phyloP scores from a whole-genome alignment of 805 yeast species.

The Saccharomycopsis sp. region DNA sequence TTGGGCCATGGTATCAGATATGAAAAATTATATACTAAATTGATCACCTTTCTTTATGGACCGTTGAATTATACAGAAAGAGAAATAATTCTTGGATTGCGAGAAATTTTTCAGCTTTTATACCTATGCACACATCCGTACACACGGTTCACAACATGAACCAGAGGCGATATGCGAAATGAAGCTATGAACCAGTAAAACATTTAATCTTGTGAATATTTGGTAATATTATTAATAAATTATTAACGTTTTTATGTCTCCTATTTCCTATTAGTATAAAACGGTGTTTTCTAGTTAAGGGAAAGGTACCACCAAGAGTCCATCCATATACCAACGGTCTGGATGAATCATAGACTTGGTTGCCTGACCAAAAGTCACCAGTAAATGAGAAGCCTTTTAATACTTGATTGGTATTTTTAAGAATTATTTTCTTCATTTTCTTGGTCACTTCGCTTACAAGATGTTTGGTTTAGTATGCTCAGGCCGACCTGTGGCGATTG shows the following conservation, averaged over 20 bases:
- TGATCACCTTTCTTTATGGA: conserved; percentile 11
- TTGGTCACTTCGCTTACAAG: background rate
- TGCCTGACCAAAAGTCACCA: too few relatives aligned
- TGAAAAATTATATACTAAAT: conserved; percentile 21
- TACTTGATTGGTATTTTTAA: background rate
- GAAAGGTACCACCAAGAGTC: too few relatives aligned
- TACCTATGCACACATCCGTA: conserved; percentile 1
- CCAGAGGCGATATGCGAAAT: background rate
- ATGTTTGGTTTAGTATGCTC: conserved; percentile 78
- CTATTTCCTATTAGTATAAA: too few relatives aligned
- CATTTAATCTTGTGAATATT: too few relatives aligned
- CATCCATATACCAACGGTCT: too few relatives aligned
- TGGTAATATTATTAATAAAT: too few relatives aligned
- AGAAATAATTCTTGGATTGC: too few relatives aligned
- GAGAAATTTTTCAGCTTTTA: background rate
- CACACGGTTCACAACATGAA: background rate
- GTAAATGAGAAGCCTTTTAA: too few relatives aligned
- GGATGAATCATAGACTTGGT: too few relatives aligned
- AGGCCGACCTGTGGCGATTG: conserved; percentile 54
- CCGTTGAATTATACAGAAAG: too few relatives aligned
- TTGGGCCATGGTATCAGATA: conserved; percentile 61
- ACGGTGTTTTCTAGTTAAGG: too few relatives aligned
- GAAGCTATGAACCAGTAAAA: background rate
- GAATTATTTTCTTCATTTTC: background rate
- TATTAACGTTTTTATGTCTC: too few relatives aligned